Conservation (phyloP, 1,284 basidiomycete species). For the Lentinula novae-zelandiae region DNA sequence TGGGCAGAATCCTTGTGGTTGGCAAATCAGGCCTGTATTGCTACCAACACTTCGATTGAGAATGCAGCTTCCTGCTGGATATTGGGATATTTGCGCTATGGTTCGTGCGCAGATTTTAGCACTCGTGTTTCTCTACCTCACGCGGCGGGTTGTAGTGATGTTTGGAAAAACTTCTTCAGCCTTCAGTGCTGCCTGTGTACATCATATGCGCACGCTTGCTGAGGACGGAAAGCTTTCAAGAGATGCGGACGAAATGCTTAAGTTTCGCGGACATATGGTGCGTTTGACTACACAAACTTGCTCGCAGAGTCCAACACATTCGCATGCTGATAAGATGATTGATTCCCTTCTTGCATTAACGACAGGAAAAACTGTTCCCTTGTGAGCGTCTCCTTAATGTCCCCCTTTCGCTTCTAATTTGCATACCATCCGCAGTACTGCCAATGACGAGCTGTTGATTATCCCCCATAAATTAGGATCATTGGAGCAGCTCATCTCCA, state of each 20-base stretch:
- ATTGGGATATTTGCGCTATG: background rate
- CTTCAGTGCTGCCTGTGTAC: background rate
- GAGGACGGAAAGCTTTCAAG: background rate
- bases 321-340: background rate
- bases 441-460: background rate
- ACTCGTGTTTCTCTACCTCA: background rate
- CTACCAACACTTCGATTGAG: slow-evolving; percentile 1
- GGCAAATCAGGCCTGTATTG: background rate
- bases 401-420: background rate
- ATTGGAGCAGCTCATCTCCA: background rate
- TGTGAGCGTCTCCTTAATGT: background rate
- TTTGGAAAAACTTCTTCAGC: background rate
- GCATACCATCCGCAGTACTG: background rate
- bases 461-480: background rate
- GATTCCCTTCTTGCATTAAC: background rate
- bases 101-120: background rate
- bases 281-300: background rate
- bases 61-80: slow-evolving; percentile 9
- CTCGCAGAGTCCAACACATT: background rate
- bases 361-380: background rate
- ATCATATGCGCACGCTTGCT: background rate
- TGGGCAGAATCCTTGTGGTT: slow-evolving; percentile 8
- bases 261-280: background rate
- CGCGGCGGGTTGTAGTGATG: background rate
- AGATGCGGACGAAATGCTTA: background rate